These are phyloP conservation scores for Chalciporus sp. DNA, from an alignment of 1,284 basidiomycete species.

Conservation along the genomic window DNA sequence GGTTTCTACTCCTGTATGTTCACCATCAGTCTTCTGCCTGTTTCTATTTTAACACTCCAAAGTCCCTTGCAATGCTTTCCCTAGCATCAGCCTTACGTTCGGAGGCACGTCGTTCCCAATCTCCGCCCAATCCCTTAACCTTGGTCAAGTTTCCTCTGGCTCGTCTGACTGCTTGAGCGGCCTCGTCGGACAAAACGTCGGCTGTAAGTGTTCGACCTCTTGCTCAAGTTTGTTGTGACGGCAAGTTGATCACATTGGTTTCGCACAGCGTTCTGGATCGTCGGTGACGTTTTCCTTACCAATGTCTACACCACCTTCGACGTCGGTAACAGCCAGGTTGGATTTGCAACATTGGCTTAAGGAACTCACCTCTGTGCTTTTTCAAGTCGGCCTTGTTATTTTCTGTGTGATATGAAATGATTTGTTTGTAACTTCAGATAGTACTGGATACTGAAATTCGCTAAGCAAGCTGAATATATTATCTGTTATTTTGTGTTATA, in stretches of 20 bases:
- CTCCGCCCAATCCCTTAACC: slow-evolving; percentile 38
- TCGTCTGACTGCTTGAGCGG: slow-evolving; percentile 36
- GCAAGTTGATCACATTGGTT: background rate
- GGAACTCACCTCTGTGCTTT: too few species aligned
- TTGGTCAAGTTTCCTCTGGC: slow-evolving; percentile 30
- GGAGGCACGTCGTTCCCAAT: slow-evolving; percentile 42
- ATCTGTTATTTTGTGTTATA: too few species aligned
- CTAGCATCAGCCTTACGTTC: slow-evolving; percentile 43
- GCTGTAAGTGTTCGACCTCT: background rate
- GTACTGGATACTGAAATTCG: too few species aligned
- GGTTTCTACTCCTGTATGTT: slow-evolving; percentile 14
- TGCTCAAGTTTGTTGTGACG: too few species aligned
- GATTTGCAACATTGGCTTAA: slow-evolving; percentile 25
- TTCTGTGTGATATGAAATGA: too few species aligned
- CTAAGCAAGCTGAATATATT: too few species aligned
- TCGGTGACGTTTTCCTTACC: slow-evolving; percentile 14
- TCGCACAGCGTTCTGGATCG: slow-evolving; percentile 19
- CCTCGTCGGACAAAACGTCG: background rate
- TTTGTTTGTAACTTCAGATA: too few species aligned
- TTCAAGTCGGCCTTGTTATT: too few species aligned
- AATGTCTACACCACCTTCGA: slow-evolving; percentile 27
- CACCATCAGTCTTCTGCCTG: background rate
- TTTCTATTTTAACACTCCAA: slow-evolving; percentile 27
- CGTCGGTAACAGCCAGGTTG: slow-evolving; percentile 13
- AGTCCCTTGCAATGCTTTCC: slow-evolving; percentile 45